Conservation (phyloP, 768 basidiomycete genomes). For the Leucogyrophana mollusca region DNA sequence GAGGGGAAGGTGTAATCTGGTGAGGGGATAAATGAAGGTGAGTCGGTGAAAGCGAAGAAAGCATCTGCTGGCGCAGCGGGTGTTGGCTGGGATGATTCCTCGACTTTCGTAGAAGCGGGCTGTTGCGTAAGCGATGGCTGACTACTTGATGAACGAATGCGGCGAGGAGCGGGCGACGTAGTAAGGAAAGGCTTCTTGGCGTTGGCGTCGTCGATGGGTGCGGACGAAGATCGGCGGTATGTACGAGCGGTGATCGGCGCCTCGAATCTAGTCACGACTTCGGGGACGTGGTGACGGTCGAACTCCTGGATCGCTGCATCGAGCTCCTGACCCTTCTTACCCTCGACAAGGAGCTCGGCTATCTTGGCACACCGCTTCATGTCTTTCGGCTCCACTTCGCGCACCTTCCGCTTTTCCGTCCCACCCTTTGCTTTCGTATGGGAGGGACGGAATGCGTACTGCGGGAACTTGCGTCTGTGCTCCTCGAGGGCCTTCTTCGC, state of each 20-base stretch:
- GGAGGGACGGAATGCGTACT: slow-evolving; percentile 71
- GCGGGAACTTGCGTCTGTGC: slow-evolving; percentile 68
- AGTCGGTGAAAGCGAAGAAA: slow-evolving; percentile 30
- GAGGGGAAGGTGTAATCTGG: slow-evolving; percentile 22
- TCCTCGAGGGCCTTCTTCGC: slow-evolving; percentile 72
- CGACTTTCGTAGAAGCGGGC: slow-evolving; percentile 2
- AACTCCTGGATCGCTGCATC: slow-evolving; percentile 63
- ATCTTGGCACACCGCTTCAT: slow-evolving; percentile 66
- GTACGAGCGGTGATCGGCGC: slow-evolving; percentile 69
- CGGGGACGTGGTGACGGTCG: slow-evolving; percentile 48
- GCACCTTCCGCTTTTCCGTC: slow-evolving; percentile 31
- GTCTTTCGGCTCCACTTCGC: slow-evolving; percentile 48
- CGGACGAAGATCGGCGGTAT: slow-evolving; percentile 69
- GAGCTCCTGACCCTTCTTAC: slow-evolving; percentile 63
- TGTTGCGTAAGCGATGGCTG: slow-evolving; percentile 12
- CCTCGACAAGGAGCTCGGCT: slow-evolving; percentile 61
- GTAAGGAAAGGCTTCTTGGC: slow-evolving; percentile 29
- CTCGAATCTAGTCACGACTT: slow-evolving; percentile 72
- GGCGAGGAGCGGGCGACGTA: slow-evolving; percentile 15
- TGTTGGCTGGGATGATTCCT: slow-evolving; percentile 3
- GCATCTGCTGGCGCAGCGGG: slow-evolving; percentile 15
- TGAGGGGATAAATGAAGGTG: slow-evolving; percentile 34
- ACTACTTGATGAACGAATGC: slow-evolving; percentile 21
- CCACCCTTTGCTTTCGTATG: slow-evolving; percentile 36
- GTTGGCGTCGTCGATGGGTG: slow-evolving; percentile 43